Base-by-base conservation (phyloP, 2,329 filamentous ascomycete genomes). In the Camillea tinctor region DNA sequence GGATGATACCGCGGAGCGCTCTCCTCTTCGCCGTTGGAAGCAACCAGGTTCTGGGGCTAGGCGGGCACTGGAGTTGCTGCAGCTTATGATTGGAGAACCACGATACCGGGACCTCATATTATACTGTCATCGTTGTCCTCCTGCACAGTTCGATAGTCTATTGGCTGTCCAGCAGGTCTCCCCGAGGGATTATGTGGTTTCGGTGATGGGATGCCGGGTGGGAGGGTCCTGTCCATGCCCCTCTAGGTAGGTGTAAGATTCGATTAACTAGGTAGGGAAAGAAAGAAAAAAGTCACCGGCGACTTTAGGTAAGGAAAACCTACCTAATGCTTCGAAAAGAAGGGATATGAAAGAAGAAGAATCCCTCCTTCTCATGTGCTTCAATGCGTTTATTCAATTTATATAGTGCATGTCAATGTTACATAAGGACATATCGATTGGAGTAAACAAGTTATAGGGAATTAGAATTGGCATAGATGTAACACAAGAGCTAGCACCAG, bases 61-160 rank as follows among this genome's bases (percentile, higher is more conserved):
- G 22, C 50, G 15, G 20, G 50, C 50, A 24, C 23, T 30, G 26
- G 26, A 30, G 26, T 52, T 54, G 63, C 52, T 55, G 50, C 55
- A 54, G 60, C 50, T 55, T 53, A 55, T 61, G 20, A 64, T 66
- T 64, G 64, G 62, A 55, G 64, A 66, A 57, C 64, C 64, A 57
- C 54, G 55, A 60, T 62, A 50, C 56, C 62, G 64, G 64, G 64
- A 60, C 60, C 40, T 54, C 23, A 51, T 55, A 44, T 53, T 36
- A 8, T 54, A 48, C 30, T 56, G 55, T 58, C 44, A 20, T 59
- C 26, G 52, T 60, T 30, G 21, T 52, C 21, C 50, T 26, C 7
- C 36, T 44, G 36, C 36, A 2, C 36, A 44, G 17, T 44, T 44
- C 15, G 15, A 44, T 7, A 44, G 36, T 26, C 21, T 26, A 26